These are phyloP conservation scores for Monilinia aucupariae DNA, from an alignment of 2,329 filamentous ascomycete species.

Conservation along the genomic window DNA sequence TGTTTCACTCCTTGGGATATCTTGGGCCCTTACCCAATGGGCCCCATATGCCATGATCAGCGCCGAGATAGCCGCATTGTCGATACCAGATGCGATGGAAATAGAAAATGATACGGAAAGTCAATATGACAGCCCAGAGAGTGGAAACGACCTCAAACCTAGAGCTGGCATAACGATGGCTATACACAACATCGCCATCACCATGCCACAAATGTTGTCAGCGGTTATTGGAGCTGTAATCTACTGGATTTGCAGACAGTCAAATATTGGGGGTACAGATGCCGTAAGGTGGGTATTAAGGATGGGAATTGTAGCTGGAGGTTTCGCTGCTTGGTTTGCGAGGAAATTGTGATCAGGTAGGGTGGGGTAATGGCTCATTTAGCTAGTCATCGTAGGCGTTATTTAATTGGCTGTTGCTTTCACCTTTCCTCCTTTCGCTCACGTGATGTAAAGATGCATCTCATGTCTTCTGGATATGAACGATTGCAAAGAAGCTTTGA, in stretches of 20 bases:
- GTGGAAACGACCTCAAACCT: neutral
- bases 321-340: neutral
- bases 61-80: neutral
- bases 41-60: neutral
- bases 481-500: no score
- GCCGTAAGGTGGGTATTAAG: neutral
- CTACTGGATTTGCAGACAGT: neutral
- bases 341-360: neutral
- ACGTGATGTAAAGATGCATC: no score
- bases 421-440: no score
- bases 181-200: slow-evolving; percentile 2
- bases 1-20: neutral
- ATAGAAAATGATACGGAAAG: neutral
- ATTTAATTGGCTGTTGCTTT: no score
- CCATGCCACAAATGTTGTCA: neutral
- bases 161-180: slow-evolving; percentile 3
- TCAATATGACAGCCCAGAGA: neutral
- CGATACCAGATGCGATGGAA: neutral
- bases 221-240: neutral
- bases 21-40: neutral
- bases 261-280: neutral
- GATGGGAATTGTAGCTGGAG: neutral
- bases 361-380: neutral
- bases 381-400: no score
- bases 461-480: no score